phyloP scores from a whole-genome alignment of 148 eudicot species.

The Camellia granthamiana region DNA sequence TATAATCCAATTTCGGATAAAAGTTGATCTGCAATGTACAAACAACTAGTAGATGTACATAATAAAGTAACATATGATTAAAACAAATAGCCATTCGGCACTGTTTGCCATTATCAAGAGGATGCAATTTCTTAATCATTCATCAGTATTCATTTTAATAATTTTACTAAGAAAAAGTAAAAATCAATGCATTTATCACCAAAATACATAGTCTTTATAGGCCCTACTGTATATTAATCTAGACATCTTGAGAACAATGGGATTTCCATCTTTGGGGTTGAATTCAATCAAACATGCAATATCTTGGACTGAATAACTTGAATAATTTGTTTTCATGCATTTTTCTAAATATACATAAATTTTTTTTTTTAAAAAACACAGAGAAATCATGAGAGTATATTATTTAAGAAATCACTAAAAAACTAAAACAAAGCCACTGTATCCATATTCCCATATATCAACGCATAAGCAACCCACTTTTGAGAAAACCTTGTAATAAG shows the following conservation, averaged over 20 bases:
- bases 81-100: too few relatives aligned
- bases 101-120: too few relatives aligned
- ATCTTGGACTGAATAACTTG: not conserved
- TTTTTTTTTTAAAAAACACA: not conserved
- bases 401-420: not conserved
- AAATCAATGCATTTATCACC: too few relatives aligned
- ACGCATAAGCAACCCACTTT: constrained; percentile 1
- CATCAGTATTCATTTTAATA: too few relatives aligned
- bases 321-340: not conserved
- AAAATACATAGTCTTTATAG: not conserved
- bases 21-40: too few relatives aligned
- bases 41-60: too few relatives aligned
- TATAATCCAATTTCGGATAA: too few relatives aligned
- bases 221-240: not conserved
- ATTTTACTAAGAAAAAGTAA: too few relatives aligned
- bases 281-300: too few relatives aligned
- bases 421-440: not conserved
- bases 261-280: not conserved
- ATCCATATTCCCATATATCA: not conserved
- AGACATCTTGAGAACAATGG: not conserved
- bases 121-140: too few relatives aligned
- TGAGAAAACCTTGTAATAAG: not conserved
- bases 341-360: not conserved
- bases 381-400: not conserved
- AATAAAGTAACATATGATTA: too few relatives aligned